Percentiles rank a stretch among this genome's conserved stretches.
phyloP scores from a whole-genome alignment of 2,329 filamentous ascomycete genomes.

The Orbilia ellipsospora region DNA sequence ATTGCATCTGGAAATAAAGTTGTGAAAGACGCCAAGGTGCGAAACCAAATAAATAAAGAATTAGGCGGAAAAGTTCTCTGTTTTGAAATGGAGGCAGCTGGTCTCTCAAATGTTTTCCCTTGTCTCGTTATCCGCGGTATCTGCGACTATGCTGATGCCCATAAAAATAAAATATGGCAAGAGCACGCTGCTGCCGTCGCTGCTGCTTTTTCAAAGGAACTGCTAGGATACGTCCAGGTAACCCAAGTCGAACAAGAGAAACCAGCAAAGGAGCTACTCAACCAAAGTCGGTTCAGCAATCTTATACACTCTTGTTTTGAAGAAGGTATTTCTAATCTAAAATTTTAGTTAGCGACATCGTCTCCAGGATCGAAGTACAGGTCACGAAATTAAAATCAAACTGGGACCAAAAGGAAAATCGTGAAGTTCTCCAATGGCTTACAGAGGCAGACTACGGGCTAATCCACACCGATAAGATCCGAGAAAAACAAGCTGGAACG shows the following conservation, averaged over 20 bases:
- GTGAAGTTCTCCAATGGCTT: neutral
- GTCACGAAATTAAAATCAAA: neutral
- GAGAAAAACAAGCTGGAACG: slow-evolving; percentile 62
- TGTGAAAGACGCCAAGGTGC: slow-evolving; percentile 57
- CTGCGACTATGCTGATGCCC: slow-evolving; percentile 56
- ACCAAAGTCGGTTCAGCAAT: neutral
- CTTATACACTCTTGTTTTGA: neutral
- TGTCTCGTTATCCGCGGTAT: slow-evolving; percentile 54
- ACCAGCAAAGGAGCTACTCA: no score
- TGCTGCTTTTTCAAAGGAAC: no score
- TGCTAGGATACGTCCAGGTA: no score
- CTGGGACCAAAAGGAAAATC: no score
- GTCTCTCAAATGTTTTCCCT: neutral
- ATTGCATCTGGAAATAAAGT: slow-evolving; percentile 42
- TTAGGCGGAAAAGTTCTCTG: slow-evolving; percentile 10
- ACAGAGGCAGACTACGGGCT: slow-evolving; percentile 48
- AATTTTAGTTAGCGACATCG: neutral
- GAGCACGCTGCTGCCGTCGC: no score
- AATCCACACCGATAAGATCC: slow-evolving; percentile 64
- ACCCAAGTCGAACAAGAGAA: no score
- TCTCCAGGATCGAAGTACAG: neutral
- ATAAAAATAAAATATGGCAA: slow-evolving; percentile 56
- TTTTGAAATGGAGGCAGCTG: slow-evolving; percentile 11
- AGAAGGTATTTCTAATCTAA: neutral
- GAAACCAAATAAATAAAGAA: slow-evolving; percentile 51